These are phyloP conservation scores for Discostella pseudostelligera DNA, from an alignment of 108 stramenopile genomes.

Conservation along the genomic window DNA sequence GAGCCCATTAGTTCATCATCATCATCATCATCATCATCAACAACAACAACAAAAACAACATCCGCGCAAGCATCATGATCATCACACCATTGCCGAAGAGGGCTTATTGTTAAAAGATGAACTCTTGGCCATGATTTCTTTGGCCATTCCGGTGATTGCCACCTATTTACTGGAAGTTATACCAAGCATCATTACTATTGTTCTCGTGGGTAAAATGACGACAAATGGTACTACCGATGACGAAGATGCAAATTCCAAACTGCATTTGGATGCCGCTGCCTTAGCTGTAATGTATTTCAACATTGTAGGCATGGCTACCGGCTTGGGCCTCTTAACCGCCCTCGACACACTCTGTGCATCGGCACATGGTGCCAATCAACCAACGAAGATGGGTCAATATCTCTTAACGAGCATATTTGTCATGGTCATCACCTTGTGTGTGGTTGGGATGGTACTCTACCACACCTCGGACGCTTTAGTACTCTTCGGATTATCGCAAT, in stretches of 20 bases:
- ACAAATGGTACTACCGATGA: not conserved
- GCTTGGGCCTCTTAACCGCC: slow-evolving; percentile 39
- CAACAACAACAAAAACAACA: too few species aligned
- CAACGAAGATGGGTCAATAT: slow-evolving; percentile 45
- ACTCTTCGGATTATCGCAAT: slow-evolving; percentile 21
- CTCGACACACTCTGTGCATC: slow-evolving; percentile 48
- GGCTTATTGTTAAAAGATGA: slow-evolving; percentile 30
- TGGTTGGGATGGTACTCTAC: slow-evolving; percentile 10
- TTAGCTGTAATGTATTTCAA: slow-evolving; percentile 47
- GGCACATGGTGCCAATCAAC: slow-evolving; percentile 47
- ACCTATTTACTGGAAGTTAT: slow-evolving; percentile 44
- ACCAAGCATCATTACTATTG: slow-evolving; percentile 39
- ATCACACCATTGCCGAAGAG: not conserved
- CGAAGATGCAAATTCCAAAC: slow-evolving; percentile 2
- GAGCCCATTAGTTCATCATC: not conserved
- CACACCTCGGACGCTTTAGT: slow-evolving; percentile 18
- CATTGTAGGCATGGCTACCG: slow-evolving; percentile 34
- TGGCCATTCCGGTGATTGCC: slow-evolving; percentile 29
- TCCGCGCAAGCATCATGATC: not conserved
- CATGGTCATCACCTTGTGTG: slow-evolving; percentile 18
- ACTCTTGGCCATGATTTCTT: slow-evolving; percentile 21
- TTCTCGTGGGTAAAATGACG: slow-evolving; percentile 33
- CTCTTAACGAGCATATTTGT: slow-evolving; percentile 27
- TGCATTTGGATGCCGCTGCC: slow-evolving; percentile 49
- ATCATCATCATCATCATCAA: too few species aligned